Percentiles rank a stretch among this genome's conserved stretches.
phyloP scores from a whole-genome alignment of 2,329 filamentous ascomycete species.

The Colletotrichum liriopes region DNA sequence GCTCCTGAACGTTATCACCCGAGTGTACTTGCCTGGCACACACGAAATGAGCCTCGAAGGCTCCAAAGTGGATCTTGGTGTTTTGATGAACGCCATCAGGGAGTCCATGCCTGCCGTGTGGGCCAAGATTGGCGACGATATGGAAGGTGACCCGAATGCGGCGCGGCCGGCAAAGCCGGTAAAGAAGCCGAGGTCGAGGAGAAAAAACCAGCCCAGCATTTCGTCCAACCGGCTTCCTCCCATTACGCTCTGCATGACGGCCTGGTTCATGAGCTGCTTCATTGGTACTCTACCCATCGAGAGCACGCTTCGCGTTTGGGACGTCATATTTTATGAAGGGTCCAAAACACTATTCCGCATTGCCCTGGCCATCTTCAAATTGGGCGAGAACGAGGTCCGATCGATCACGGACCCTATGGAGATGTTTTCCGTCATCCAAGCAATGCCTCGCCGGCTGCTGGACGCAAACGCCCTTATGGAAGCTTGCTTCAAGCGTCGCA shows the following conservation, averaged over 20 bases:
- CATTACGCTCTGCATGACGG: conserved; percentile 92
- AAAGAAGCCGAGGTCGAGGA: conserved; percentile 54
- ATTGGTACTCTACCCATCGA: conserved; percentile 94
- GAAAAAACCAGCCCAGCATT: conserved; percentile 57
- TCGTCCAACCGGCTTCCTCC: conserved; percentile 79
- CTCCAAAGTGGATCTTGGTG: conserved; percentile 93
- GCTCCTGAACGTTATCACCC: conserved; percentile 93
- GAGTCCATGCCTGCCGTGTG: conserved; percentile 88
- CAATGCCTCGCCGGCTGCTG: conserved; percentile 83
- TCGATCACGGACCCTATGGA: conserved; percentile 90
- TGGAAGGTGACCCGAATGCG: conserved; percentile 67
- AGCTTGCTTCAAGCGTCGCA: conserved; percentile 83
- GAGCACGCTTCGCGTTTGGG: conserved; percentile 93
- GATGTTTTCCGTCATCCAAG: conserved; percentile 94
- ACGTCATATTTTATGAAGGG: conserved; percentile 95
- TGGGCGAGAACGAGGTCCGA: conserved; percentile 85
- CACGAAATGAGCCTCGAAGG: conserved; percentile 93
- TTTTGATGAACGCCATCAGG: conserved; percentile 89
- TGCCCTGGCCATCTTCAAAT: conserved; percentile 91
- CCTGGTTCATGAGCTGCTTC: conserved; percentile 98
- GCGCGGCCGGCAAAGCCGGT: conserved; percentile 50
- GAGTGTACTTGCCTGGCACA: conserved; percentile 89
- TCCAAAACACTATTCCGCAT: conserved; percentile 95
- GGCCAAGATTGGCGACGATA: conserved; percentile 87
- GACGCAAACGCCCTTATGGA: conserved; percentile 89